phyloP scores from a whole-genome alignment of 1,284 basidiomycete genomes.

The Takashimella koratensis region DNA sequence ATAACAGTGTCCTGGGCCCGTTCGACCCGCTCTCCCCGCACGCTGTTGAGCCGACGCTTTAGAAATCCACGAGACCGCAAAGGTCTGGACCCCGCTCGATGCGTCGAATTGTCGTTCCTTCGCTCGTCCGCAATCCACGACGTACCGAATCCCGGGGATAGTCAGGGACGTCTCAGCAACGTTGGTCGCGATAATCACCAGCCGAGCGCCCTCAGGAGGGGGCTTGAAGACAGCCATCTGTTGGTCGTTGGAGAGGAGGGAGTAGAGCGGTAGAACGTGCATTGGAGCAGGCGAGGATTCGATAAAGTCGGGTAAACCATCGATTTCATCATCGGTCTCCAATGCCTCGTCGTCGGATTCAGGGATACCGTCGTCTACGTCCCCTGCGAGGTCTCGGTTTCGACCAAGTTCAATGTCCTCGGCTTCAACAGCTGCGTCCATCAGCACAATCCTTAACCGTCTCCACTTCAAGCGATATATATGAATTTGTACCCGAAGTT shows the following conservation, averaged over 20 bases:
- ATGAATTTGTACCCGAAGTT: too few relatives aligned
- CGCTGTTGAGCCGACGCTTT: constrained; percentile 71
- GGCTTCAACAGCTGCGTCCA: constrained; percentile 45
- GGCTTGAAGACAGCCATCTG: constrained; percentile 70
- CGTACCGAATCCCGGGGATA: constrained; percentile 71
- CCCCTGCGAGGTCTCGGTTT: constrained; percentile 50
- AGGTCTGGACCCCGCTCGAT: constrained; percentile 63
- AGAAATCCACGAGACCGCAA: constrained; percentile 69
- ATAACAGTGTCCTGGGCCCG: constrained; percentile 75
- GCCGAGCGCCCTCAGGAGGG: constrained; percentile 60
- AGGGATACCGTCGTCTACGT: constrained; percentile 51
- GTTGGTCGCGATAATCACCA: constrained; percentile 72
- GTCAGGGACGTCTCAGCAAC: constrained; percentile 76
- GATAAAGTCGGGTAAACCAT: constrained; percentile 40
- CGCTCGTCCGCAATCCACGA: constrained; percentile 69
- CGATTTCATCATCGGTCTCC: constrained; percentile 51
- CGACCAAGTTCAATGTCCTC: constrained; percentile 50
- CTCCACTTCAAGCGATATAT: too few relatives aligned
- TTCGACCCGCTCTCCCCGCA: constrained; percentile 70
- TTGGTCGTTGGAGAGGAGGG: constrained; percentile 65
- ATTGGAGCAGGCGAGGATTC: constrained; percentile 55
- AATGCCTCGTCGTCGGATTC: constrained; percentile 49
- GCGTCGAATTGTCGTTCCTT: constrained; percentile 72
- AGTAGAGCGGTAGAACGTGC: constrained; percentile 71
- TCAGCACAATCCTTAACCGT: too few relatives aligned